phyloP scores from a whole-genome alignment of 306 rosid species.

The Nissolia schottii region DNA sequence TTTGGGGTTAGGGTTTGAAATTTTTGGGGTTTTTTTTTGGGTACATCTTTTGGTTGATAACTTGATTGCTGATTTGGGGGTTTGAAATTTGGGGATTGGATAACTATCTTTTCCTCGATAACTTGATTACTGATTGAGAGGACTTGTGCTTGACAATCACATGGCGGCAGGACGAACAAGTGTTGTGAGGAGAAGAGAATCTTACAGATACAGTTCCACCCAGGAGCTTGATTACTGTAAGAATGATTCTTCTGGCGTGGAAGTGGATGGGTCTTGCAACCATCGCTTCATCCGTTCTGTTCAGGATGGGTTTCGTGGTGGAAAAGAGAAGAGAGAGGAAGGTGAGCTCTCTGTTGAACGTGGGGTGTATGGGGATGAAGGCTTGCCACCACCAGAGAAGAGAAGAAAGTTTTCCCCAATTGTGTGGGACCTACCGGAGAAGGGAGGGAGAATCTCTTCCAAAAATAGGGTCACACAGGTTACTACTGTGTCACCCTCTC shows the following conservation, averaged over 20 bases:
- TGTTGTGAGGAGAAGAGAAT: constrained; percentile 49
- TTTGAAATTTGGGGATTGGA: constrained; percentile 24
- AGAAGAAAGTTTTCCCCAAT: constrained; percentile 71
- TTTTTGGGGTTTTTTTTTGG: constrained; percentile 25
- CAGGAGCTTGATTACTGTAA: constrained; percentile 31
- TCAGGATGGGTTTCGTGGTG: constrained; percentile 9
- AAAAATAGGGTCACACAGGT: constrained; percentile 20
- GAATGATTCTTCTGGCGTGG: constrained; percentile 20
- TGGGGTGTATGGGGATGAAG: constrained; percentile 5
- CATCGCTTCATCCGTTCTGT: neutral
- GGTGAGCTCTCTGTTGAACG: constrained; percentile 19
- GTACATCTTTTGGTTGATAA: constrained; percentile 21
- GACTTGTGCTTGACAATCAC: constrained; percentile 56
- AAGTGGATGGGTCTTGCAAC: neutral
- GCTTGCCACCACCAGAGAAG: constrained; percentile 35
- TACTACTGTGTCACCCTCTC: constrained; percentile 2
- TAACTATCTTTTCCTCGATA: constrained; percentile 14
- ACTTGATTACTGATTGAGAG: constrained; percentile 46
- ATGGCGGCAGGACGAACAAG: constrained; percentile 75
- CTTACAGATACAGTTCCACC: constrained; percentile 22
- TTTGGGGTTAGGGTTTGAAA: constrained; percentile 29
- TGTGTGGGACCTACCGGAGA: constrained; percentile 52
- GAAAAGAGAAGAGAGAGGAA: constrained; percentile 29
- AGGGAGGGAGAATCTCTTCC: constrained; percentile 29
- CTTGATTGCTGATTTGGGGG: constrained; percentile 46